Evolutionary conservation across 768 basidiomycete species (phyloP).

Genomic region (Sarcomyxa edulis): DNA sequence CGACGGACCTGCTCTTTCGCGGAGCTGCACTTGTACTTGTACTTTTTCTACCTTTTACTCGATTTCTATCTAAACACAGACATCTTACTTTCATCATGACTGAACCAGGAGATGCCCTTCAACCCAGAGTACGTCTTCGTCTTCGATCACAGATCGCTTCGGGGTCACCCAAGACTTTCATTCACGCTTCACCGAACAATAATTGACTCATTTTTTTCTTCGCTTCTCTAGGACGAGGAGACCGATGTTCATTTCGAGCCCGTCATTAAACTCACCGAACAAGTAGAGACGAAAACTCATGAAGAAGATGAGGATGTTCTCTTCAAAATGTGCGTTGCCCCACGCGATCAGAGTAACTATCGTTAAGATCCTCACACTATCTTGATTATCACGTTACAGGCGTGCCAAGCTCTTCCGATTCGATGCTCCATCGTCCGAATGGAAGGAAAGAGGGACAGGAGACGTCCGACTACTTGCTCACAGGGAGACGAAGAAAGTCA

Average conservation of each 20-base stretch:
- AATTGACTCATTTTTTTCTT: constrained; percentile 14
- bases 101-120: constrained; percentile 58
- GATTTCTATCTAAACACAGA: constrained; percentile 8
- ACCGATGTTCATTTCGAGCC: constrained; percentile 91
- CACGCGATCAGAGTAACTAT: constrained; percentile 25
- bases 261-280: constrained; percentile 92
- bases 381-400: constrained; percentile 38
- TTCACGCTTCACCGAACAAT: constrained; percentile 12
- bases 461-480: constrained; percentile 90
- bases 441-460: constrained; percentile 98
- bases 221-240: constrained; percentile 59
- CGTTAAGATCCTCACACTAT: too few species aligned
- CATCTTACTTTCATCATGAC: constrained; percentile 37
- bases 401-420: constrained; percentile 98
- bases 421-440: constrained; percentile 69
- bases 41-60: constrained; percentile 6
- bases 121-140: constrained; percentile 56
- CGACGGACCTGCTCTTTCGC: too few species aligned
- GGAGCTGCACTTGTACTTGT: too few species aligned
- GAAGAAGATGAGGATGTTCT: constrained; percentile 92
- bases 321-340: constrained; percentile 87
- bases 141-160: constrained; percentile 18
- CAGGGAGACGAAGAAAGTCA: constrained; percentile 85
- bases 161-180: constrained; percentile 12
- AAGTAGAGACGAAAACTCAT: constrained; percentile 89